Evolutionary conservation across 257 asterid genomes (phyloP), one percentile per base, ranked within the genome.

Genomic region (Jacaranda copaia): DNA sequence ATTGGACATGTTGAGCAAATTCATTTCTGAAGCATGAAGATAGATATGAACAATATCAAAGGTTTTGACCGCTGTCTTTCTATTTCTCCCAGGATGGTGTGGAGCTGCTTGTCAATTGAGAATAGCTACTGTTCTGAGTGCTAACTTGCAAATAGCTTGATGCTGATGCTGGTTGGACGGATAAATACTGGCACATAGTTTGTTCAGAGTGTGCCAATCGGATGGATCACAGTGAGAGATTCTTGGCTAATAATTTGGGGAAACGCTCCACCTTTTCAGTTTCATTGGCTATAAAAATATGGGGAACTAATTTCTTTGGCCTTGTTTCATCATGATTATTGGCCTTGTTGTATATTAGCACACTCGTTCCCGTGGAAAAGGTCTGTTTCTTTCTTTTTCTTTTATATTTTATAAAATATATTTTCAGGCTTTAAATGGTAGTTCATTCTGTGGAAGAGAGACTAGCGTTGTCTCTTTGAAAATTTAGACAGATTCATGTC

Each of bases 261-360:
- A 67, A 68, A 70, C 46, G 80, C 52, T 67, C 68, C 71, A 9
- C 58, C 51, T 58, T 80, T 32, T 68, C 75, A 40, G 35, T 81
- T 69, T 74, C 43, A n/a, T 68, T 72, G 20, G 45, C 64, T 51
- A 48, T 63, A 65, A 40, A 67, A 25, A 25, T 25, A 25, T 57
- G 53, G 66, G 73, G 51, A 49, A 56, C 75, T 69, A 8, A 16
- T 67, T 69, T 60, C 42, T 57, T 80, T 42, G 84, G 79, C 73
- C 45, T 67, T 69, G 40, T 49, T 69, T 75, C 18, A 52, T 57
- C 53, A 36, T 66, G 76, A 63, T 55, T 70, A 63, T 55, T 70
- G 75, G 81, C 81, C 75, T 72, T 77, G 78, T 70, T 81, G 83
- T 84, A 79, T 43, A 79, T 74, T 75, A 56, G 45, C 72, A 45